Base-by-base conservation (phyloP, 192 early-diverging fungal genomes). In the Entomortierella lignicola region DNA sequence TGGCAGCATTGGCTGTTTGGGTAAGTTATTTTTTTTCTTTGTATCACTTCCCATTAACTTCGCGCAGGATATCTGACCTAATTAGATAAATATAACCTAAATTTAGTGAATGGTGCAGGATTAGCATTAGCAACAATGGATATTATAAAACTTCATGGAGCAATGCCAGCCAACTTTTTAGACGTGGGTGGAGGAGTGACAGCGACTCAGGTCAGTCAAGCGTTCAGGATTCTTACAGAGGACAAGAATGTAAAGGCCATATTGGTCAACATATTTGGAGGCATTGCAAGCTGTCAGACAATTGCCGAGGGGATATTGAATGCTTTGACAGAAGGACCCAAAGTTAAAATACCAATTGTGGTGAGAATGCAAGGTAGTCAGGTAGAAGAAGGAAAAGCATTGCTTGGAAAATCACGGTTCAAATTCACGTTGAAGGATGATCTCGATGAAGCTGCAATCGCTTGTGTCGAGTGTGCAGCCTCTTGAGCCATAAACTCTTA, bases 191-290 rank as follows among this genome's bases (percentile, higher is more conserved):
- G 74, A 20, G 74, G 74, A 27, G 74, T 66, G 47, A 79, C 74
- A 18, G 32, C 74, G 15, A 79, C 55, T 29, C 66, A 69, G 26
- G 74, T 79, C 27, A 43, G 61, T 15, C 74, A 69, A 25, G 74
- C 74, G 3, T 79, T 79, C 74, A 79, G 69, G 57, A 79, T 79
- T 32, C 48, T 79, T 30, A 60, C 74, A 7, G 74, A 79, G 1
- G 74, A 79, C 51, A 56, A 79, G 51, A 79, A 79, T 44, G 74
- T 79, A 11, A 79, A 79, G 62, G 69, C 74, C 13, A 79, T 79
- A 13, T 41, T 79, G 18, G 67, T 79, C 23, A 79, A 79, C 31
- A 69, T 79, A 27, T 79, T 79, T 69, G 74, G 74, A 5, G 74
- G 74, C 15, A 79, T 79, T 65, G 66, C 74, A 2, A 69, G 66